phyloP scores from a whole-genome alignment of 176 grass and related monocot species.

The Stipa capillata region DNA sequence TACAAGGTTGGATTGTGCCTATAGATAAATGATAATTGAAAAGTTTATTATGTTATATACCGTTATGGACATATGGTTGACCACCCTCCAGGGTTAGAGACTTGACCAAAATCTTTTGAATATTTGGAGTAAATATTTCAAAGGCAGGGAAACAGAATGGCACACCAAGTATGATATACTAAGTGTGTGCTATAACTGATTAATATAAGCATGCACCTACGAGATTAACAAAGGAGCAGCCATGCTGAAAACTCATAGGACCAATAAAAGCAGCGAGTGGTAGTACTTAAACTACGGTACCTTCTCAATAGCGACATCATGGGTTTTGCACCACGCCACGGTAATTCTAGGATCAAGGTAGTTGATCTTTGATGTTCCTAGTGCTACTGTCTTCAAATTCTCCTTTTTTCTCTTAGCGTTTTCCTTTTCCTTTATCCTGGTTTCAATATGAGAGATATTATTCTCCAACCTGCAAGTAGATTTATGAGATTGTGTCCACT shows the following conservation, averaged over 20 bases:
- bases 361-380: constrained; percentile 95
- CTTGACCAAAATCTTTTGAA: not conserved
- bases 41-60: not conserved
- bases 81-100: not conserved
- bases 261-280: not conserved
- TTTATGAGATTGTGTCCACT: constrained; percentile 13
- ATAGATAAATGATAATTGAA: not conserved
- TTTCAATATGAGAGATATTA: constrained; percentile 51
- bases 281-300: constrained; percentile 17
- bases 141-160: not conserved
- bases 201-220: not conserved
- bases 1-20: not conserved
- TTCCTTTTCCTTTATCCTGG: constrained; percentile 72
- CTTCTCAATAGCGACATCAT: constrained; percentile 97
- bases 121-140: not conserved
- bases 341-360: constrained; percentile 96
- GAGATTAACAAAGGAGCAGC: not conserved
- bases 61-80: not conserved
- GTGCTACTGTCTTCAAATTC: constrained; percentile 75
- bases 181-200: not conserved
- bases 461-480: constrained; percentile 65
- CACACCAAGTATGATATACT: not conserved
- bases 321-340: constrained; percentile 93
- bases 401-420: constrained; percentile 72
- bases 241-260: not conserved